These are phyloP conservation scores for Paxillus involutus DNA, from an alignment of 768 basidiomycete species.

Conservation along the genomic window DNA sequence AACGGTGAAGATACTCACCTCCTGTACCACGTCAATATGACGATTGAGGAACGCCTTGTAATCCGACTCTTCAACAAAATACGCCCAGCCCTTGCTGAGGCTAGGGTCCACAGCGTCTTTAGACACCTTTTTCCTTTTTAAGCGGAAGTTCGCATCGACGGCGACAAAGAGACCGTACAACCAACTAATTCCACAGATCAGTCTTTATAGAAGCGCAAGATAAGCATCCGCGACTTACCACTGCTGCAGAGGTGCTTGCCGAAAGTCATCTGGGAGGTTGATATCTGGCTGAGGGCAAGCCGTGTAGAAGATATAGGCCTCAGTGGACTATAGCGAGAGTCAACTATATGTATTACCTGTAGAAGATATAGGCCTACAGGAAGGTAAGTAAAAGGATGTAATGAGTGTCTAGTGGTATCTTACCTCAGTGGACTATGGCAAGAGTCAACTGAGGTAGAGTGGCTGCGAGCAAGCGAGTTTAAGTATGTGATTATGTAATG, in stretches of 20 bases:
- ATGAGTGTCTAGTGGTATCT: too few species aligned
- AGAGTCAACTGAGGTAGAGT: too few species aligned
- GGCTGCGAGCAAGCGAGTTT: too few species aligned
- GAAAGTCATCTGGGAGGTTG: constrained; percentile 24
- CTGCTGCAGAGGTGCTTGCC: background rate
- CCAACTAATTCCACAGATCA: background rate
- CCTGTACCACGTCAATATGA: too few species aligned
- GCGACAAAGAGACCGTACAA: constrained; percentile 15
- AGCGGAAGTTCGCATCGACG: constrained; percentile 35
- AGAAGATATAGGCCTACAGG: background rate
- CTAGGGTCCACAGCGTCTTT: constrained; percentile 14
- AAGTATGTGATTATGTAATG: too few species aligned
- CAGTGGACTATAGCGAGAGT: too few species aligned
- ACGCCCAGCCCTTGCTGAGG: constrained; percentile 24
- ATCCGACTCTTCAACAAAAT: constrained; percentile 20
- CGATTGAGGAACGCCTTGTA: constrained; percentile 20
- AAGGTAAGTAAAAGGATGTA: too few species aligned
- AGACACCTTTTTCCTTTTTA: constrained; percentile 22
- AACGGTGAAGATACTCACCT: too few species aligned
- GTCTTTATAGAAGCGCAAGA: background rate
- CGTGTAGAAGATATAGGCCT: too few species aligned
- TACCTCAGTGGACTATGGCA: too few species aligned
- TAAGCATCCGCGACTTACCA: background rate
- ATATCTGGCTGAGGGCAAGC: constrained; percentile 29
- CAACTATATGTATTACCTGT: too few species aligned